Evolutionary conservation across 148 eudicot genomes (phyloP).

Genomic region (Gaultheria prostrata): DNA sequence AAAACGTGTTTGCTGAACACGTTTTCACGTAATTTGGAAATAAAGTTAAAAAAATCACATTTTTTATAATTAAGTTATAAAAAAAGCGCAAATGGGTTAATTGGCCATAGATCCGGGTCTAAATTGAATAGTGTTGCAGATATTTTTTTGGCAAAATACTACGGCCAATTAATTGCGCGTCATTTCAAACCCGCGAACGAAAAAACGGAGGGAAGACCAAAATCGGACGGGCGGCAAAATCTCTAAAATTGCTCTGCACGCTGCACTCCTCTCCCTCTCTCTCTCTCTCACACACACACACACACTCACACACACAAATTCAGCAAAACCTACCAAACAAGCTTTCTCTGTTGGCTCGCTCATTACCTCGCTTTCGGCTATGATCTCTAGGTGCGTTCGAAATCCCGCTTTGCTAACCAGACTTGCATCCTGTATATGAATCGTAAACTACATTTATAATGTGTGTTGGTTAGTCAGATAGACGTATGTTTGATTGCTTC

Average conservation of each 20-base stretch:
- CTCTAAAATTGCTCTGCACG: background rate
- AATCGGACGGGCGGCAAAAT: background rate
- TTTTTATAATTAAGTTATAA: too few relatives aligned
- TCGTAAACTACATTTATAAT: background rate
- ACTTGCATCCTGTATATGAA: background rate
- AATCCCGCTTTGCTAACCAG: background rate
- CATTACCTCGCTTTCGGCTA: background rate
- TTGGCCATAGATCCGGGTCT: too few relatives aligned
- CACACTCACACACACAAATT: background rate
- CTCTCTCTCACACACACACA: background rate
- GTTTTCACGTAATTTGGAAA: too few relatives aligned
- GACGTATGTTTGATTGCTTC: background rate
- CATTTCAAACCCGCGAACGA: background rate
- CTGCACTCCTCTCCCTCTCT: background rate
- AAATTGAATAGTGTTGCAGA: too few relatives aligned
- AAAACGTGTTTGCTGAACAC: too few relatives aligned
- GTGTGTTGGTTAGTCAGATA: background rate
- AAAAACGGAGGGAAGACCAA: constrained; percentile 3
- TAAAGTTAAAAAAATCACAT: too few relatives aligned
- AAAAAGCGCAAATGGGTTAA: too few relatives aligned
- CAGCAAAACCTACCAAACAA: background rate
- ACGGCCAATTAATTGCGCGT: background rate
- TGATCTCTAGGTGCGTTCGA: background rate
- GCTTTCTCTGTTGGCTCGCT: background rate
- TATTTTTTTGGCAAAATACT: too few relatives aligned